Base-by-base conservation (phyloP, 2,329 filamentous ascomycete genomes). In the Stenocarpella maydis region DNA sequence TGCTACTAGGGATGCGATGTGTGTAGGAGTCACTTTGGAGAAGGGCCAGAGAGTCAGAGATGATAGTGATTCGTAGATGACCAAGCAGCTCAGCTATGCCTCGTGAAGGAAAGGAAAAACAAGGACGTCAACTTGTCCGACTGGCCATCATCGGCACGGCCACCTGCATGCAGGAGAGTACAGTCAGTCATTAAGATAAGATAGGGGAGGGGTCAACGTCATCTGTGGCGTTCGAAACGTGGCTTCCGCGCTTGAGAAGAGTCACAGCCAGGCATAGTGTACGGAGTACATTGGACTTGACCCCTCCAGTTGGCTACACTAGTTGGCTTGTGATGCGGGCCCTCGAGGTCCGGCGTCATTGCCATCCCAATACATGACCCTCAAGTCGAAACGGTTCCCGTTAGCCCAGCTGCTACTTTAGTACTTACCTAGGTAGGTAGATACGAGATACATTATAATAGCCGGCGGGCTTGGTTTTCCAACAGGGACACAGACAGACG, bases 61-160 rank as follows among this genome's bases (percentile, higher is more conserved):
- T 50, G 58, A 15, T 15, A 26, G 26, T 24, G 31, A 28, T 17
- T 21, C 28, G 39, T 49, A 28, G 24, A 5, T 14, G 31, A 47
- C 8, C 41, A 67, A n/a, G 15, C 14, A 31, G 24, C 28, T 67
- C 19, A 21, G 28, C 9, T 54, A 19, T 58, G n/a, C 45, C 43
- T 58, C 21, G 31, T 28, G 52, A 19, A 58, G n/a, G n/a, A n/a
- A n/a, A n/a, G n/a, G n/a, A 31, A 52, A 53, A 28, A 34, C 41
- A 43, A 26, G 61, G 17, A 31, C n/a, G 61, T 19, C 28, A 34
- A 65, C 21, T 17, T n/a, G 45, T 79, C 79, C 71, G 43, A 39
- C 49, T 15, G 34, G 8, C 34, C 15, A 14, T n/a, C 58, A 15
- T n/a, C n/a, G n/a, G n/a, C 37, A 31, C 2, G 28, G 28, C 39